Conservation (phyloP, 2,329 filamentous ascomycete genomes). For the Botrytis tulipae region DNA sequence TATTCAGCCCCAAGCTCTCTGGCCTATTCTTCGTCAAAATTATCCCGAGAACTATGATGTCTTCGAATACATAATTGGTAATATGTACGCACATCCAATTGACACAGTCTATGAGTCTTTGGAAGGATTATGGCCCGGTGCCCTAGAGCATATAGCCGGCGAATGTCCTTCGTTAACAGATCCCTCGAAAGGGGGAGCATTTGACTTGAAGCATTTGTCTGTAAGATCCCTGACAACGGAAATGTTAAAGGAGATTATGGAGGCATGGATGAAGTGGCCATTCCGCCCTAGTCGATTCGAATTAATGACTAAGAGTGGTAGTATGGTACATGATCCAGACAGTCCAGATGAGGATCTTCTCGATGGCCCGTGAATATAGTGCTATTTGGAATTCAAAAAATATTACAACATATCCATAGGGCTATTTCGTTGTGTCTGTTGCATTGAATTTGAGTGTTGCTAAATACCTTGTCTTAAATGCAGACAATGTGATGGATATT, state of each 20-base stretch:
- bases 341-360: not conserved
- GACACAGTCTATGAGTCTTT: slow-evolving; percentile 47
- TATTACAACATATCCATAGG: not conserved
- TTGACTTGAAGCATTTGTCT: slow-evolving; percentile 43
- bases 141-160: slow-evolving; percentile 51
- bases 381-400: not conserved
- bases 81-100: slow-evolving; percentile 41
- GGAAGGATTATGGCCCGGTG: slow-evolving; percentile 57
- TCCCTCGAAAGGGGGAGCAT: slow-evolving; percentile 46
- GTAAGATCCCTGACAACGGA: slow-evolving; percentile 50
- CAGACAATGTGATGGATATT: not conserved
- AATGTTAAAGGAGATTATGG: slow-evolving; percentile 58
- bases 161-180: slow-evolving; percentile 52
- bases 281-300: slow-evolving; percentile 63
- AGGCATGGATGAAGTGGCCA: slow-evolving; percentile 64
- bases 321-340: slow-evolving; percentile 11
- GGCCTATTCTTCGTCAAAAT: slow-evolving; percentile 48
- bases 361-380: not conserved
- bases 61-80: slow-evolving; percentile 52
- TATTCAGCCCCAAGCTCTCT: slow-evolving; percentile 58
- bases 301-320: slow-evolving; percentile 41
- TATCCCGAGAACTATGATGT: slow-evolving; percentile 44
- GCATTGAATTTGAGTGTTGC: not conserved
- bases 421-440: not conserved
- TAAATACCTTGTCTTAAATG: not conserved